A percentile compares a stretch with the other conserved stretches of the same genome.
Conservation (phyloP, 768 basidiomycete genomes). For the Cystobasidium onofrii region DNA sequence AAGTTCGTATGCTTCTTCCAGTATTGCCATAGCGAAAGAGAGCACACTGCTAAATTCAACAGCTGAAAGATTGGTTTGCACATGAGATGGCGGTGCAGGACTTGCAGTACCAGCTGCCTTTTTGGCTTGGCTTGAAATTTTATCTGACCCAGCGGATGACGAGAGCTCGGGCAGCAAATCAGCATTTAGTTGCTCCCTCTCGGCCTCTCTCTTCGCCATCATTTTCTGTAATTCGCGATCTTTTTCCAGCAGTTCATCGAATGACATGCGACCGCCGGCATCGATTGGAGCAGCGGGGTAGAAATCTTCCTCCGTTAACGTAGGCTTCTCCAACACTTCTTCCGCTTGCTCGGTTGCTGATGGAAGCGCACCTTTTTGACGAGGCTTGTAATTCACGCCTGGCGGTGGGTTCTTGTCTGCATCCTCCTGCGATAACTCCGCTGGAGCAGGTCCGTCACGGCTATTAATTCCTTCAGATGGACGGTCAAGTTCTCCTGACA, state of each 20-base stretch:
- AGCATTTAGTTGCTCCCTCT: neutral
- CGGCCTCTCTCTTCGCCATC: slow-evolving; percentile 1
- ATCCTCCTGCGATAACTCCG: neutral
- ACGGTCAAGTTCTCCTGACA: neutral
- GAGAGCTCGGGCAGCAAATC: neutral
- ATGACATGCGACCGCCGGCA: slow-evolving; percentile 8
- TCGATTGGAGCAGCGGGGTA: neutral
- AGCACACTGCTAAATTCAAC: slow-evolving; percentile 31
- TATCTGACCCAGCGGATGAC: neutral
- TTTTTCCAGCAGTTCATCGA: slow-evolving; percentile 26
- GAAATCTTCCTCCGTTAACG: neutral
- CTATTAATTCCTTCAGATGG: neutral
- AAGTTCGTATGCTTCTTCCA: slow-evolving; percentile 35
- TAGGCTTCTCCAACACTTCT: neutral
- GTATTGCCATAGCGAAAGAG: slow-evolving; percentile 28
- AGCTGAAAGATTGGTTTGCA: neutral
- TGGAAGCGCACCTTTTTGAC: neutral
- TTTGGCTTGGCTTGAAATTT: neutral
- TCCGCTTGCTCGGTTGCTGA: neutral
- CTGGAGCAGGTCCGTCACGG: neutral
- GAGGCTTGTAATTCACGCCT: slow-evolving; percentile 12
- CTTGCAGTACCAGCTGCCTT: neutral
- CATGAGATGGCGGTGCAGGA: neutral
- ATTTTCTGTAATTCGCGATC: slow-evolving; percentile 10
- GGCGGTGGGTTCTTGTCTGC: neutral